These are phyloP conservation scores for Penstemon barbatus DNA, from an alignment of 257 asterid genomes.

Conservation along the genomic window DNA sequence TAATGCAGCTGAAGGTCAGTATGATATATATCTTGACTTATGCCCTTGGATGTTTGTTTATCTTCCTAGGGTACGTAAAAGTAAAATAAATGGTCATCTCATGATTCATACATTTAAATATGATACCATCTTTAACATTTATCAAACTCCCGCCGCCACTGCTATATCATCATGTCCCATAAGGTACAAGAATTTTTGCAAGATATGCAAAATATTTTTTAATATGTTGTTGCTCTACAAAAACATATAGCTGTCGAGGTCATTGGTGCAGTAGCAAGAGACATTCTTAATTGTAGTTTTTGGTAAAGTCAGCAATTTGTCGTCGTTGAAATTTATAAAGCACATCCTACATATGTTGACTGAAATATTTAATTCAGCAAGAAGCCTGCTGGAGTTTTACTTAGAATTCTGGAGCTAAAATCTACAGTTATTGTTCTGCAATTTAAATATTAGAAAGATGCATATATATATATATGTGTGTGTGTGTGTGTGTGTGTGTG, in stretches of 20 bases:
- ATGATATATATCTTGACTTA: slow-evolving; percentile 21
- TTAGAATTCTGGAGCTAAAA: slow-evolving; percentile 4
- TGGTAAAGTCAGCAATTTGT: background rate
- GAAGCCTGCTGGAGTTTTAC: background rate
- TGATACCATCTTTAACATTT: background rate
- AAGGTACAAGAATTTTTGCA: slow-evolving; percentile 11
- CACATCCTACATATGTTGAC: slow-evolving; percentile 5
- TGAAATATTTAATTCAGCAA: slow-evolving; percentile 5
- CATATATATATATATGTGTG: background rate
- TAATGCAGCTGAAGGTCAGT: slow-evolving; percentile 65
- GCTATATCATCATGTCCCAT: slow-evolving; percentile 12
- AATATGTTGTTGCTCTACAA: slow-evolving; percentile 7
- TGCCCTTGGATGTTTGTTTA: background rate
- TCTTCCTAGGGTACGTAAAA: background rate
- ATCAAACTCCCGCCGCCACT: slow-evolving; percentile 14
- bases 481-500: too few species aligned
- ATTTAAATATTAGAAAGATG: slow-evolving; percentile 10
- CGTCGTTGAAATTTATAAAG: slow-evolving; percentile 9
- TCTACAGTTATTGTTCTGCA: background rate
- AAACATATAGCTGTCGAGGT: slow-evolving; percentile 15
- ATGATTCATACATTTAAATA: too few species aligned
- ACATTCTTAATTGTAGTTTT: slow-evolving; percentile 17
- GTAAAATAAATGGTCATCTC: too few species aligned
- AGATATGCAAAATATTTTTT: background rate
- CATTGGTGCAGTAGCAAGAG: slow-evolving; percentile 8